Evolutionary conservation across 2,329 filamentous ascomycete species (phyloP).

Genomic region (Cladorrhinum sp.): DNA sequence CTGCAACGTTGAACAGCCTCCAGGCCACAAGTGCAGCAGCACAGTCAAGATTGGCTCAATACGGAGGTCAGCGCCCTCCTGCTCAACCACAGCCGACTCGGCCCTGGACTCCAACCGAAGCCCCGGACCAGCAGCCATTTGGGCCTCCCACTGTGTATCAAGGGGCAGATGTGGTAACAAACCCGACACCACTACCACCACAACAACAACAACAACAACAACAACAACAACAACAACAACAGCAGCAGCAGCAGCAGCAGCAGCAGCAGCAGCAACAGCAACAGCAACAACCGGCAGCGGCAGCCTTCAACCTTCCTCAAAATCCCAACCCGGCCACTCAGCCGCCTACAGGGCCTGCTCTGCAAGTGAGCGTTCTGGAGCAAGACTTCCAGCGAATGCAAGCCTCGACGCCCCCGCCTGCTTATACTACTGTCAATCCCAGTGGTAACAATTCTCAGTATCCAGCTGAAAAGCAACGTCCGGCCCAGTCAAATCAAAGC

Average conservation of each 20-base stretch:
- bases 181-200: slow-evolving; percentile 51
- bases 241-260: too few species aligned
- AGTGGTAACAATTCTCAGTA: slow-evolving; percentile 59
- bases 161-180: slow-evolving; percentile 68
- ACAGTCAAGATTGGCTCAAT: slow-evolving; percentile 76
- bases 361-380: slow-evolving; percentile 71
- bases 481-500: slow-evolving; percentile 33
- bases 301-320: slow-evolving; percentile 41
- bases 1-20: slow-evolving; percentile 74
- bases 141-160: slow-evolving; percentile 91
- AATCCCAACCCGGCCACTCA: slow-evolving; percentile 37
- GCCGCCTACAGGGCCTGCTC: slow-evolving; percentile 29
- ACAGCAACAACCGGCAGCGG: slow-evolving; percentile 35
- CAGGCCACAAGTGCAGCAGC: slow-evolving; percentile 72
- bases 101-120: slow-evolving; percentile 94
- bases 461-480: slow-evolving; percentile 73
- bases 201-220: slow-evolving; percentile 34
- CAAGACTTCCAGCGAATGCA: slow-evolving; percentile 83
- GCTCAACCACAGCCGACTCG: slow-evolving; percentile 45
- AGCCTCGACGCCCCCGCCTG: slow-evolving; percentile 83
- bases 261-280: too few species aligned
- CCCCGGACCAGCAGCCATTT: slow-evolving; percentile 79
- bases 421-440: slow-evolving; percentile 76
- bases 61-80: slow-evolving; percentile 53
- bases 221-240: slow-evolving; percentile 42